Conservation (phyloP, 495 filamentous ascomycete species). For the Xylaria flabelliformis region DNA sequence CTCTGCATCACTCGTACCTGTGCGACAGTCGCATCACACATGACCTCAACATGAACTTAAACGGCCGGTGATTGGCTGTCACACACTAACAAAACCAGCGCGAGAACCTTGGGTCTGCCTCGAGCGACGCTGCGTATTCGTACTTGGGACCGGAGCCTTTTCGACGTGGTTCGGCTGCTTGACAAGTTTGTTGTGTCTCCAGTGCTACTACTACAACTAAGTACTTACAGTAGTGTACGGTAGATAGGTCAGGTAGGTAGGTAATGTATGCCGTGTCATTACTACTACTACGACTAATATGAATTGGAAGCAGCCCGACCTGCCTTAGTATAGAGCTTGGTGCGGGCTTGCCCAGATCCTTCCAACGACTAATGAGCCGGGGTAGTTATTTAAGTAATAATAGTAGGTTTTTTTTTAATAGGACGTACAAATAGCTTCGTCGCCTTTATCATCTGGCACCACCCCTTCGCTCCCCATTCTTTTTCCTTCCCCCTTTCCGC, state of each 20-base stretch:
- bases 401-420: slow-evolving; percentile 15
- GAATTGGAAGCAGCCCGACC: slow-evolving; percentile 15
- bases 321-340: slow-evolving; percentile 22
- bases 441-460: slow-evolving; percentile 20
- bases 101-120: slow-evolving; percentile 10
- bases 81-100: not conserved
- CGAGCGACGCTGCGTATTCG: slow-evolving; percentile 24
- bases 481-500: slow-evolving; percentile 30
- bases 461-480: slow-evolving; percentile 23
- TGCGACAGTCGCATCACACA: slow-evolving; percentile 18
- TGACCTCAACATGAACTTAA: slow-evolving; percentile 16
- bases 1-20: not conserved
- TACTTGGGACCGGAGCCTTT: slow-evolving; percentile 13
- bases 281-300: slow-evolving; percentile 17
- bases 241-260: not conserved
- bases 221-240: not conserved
- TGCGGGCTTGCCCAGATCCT: slow-evolving; percentile 26
- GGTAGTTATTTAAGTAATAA: slow-evolving; percentile 18
- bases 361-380: slow-evolving; percentile 21
- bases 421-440: slow-evolving; percentile 26
- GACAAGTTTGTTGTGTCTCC: not conserved
- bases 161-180: slow-evolving; percentile 13
- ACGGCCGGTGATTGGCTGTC: slow-evolving; percentile 16
- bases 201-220: not conserved
- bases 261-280: not conserved